Conservation (phyloP, 2,329 filamentous ascomycete genomes). For the Alternaria panax region DNA sequence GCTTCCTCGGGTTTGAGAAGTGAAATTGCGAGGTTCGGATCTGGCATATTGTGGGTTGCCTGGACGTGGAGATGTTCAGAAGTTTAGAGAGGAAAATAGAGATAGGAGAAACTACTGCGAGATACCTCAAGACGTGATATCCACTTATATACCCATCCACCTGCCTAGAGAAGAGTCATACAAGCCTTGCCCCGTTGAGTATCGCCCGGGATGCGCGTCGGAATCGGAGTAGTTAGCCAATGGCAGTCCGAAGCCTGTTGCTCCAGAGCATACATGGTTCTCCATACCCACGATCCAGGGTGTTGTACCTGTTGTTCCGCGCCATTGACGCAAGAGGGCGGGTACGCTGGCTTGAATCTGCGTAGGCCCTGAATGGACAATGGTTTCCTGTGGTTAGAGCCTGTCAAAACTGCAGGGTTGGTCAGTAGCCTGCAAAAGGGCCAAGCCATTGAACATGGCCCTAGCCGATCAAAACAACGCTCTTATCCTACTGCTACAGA, state of each 20-base stretch:
- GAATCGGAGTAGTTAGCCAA: slow-evolving; percentile 11
- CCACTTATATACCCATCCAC: neutral
- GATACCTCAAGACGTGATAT: neutral
- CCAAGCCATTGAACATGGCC: neutral
- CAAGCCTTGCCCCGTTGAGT: slow-evolving; percentile 3
- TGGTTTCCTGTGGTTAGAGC: neutral
- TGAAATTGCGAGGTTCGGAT: slow-evolving; percentile 36
- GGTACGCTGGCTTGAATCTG: neutral
- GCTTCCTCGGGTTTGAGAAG: slow-evolving; percentile 39
- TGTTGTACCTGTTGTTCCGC: neutral
- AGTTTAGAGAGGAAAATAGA: neutral
- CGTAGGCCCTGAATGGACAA: neutral
- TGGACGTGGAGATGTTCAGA: neutral
- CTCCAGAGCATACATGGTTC: neutral
- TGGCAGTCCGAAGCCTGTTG: slow-evolving; percentile 1
- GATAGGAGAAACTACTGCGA: neutral
- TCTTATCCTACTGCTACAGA: neutral
- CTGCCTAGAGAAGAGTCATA: neutral
- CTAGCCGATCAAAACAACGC: neutral
- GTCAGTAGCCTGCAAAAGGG: neutral
- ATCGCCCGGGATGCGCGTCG: slow-evolving; percentile 6
- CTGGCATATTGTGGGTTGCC: slow-evolving; percentile 20
- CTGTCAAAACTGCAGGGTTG: neutral
- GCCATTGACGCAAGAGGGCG: neutral
- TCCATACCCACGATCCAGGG: neutral